phyloP scores from a whole-genome alignment of 306 rosid genomes.

The Corylus avellana region DNA sequence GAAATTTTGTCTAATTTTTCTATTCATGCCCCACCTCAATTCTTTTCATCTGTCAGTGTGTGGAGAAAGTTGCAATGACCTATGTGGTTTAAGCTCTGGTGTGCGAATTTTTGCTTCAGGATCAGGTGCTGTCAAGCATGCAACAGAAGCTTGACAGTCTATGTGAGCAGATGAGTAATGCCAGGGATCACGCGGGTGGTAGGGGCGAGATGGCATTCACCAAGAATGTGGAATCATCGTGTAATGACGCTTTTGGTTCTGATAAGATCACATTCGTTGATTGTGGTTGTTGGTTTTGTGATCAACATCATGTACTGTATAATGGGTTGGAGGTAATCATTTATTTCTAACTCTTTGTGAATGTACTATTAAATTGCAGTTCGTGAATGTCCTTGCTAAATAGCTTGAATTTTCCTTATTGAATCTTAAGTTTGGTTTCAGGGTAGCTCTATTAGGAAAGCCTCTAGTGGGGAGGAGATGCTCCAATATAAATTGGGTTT shows the following conservation, averaged over 20 bases:
- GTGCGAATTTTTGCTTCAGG: slow-evolving; percentile 42
- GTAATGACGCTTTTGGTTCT: slow-evolving; percentile 43
- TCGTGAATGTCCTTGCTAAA: neutral
- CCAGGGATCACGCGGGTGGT: slow-evolving; percentile 47
- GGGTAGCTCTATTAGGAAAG: slow-evolving; percentile 36
- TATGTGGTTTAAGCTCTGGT: neutral
- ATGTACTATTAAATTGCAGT: neutral
- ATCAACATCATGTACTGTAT: slow-evolving; percentile 47
- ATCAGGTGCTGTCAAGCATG: slow-evolving; percentile 62
- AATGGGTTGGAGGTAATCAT: slow-evolving; percentile 41
- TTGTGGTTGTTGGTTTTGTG: slow-evolving; percentile 92
- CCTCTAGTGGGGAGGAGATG: slow-evolving; percentile 47
- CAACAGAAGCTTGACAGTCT: slow-evolving; percentile 77
- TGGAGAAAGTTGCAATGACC: neutral
- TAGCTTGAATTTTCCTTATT: neutral
- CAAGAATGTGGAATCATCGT: slow-evolving; percentile 35
- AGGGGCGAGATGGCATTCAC: slow-evolving; percentile 10
- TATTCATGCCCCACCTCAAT: neutral
- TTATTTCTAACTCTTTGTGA: neutral
- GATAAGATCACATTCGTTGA: slow-evolving; percentile 57
- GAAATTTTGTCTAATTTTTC: neutral
- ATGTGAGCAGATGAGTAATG: slow-evolving; percentile 55
- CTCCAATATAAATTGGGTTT: slow-evolving; percentile 49
- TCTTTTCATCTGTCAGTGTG: neutral
- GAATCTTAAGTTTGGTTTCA: slow-evolving; percentile 24